Evolutionary conservation across 495 filamentous ascomycete species (phyloP).

Genomic region (Lophium mytilinum): DNA sequence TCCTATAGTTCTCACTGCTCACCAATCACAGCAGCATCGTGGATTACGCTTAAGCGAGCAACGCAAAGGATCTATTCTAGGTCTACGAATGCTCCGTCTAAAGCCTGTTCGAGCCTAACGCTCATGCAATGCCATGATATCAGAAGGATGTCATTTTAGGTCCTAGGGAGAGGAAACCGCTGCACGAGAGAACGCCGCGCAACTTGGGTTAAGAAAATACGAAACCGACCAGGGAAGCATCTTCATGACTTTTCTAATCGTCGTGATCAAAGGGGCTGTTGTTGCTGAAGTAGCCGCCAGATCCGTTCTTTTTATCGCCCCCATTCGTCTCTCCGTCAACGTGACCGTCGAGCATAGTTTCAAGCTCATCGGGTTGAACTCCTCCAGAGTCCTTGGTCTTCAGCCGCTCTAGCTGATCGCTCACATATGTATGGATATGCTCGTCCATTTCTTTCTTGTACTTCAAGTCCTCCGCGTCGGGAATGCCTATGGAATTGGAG

Average conservation of each 20-base stretch:
- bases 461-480: slow-evolving; percentile 29
- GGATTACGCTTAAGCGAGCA: too few species aligned
- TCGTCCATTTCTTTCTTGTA: slow-evolving; percentile 30
- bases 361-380: slow-evolving; percentile 29
- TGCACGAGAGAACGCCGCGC: too few species aligned
- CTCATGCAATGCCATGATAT: too few species aligned
- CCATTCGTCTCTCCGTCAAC: slow-evolving; percentile 13
- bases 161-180: too few species aligned
- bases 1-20: too few species aligned
- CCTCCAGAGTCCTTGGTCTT: slow-evolving; percentile 16
- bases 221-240: too few species aligned
- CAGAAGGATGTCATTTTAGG: too few species aligned
- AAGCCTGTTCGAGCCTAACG: neutral
- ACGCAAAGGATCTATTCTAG: neutral
- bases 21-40: too few species aligned
- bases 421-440: slow-evolving; percentile 34
- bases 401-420: slow-evolving; percentile 31
- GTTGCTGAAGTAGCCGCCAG: slow-evolving; percentile 11
- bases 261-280: neutral
- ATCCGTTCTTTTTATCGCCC: neutral
- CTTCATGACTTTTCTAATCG: neutral
- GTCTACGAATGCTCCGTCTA: neutral
- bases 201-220: too few species aligned
- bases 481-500: slow-evolving; percentile 22
- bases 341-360: slow-evolving; percentile 28